Conservation (phyloP, 208 protist genomes). For the Novymonas esmeraldas region DNA sequence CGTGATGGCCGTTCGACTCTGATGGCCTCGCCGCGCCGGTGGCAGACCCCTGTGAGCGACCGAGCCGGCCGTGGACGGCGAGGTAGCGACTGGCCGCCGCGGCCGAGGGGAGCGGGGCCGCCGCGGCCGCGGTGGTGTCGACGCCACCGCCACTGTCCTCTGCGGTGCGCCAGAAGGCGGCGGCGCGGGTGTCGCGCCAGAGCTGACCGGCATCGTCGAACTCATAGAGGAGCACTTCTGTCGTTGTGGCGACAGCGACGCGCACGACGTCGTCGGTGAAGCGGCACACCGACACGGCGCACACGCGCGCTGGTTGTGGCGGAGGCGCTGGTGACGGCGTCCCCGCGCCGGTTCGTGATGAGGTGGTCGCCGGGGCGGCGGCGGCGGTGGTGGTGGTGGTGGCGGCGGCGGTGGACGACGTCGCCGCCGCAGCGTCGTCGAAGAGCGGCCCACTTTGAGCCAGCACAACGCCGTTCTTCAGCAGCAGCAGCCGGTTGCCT, state of each 20-base stretch:
- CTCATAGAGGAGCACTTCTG: conserved; percentile 48
- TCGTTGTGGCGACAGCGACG: conserved; percentile 49
- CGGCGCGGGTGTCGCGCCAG: conserved; percentile 27
- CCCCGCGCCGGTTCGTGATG: neutral
- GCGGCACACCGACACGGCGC: conserved; percentile 44
- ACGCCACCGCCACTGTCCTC: conserved; percentile 8
- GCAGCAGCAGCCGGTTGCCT: conserved; percentile 55
- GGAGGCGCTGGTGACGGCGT: neutral
- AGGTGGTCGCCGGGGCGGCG: neutral
- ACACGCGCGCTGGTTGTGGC: conserved; percentile 24
- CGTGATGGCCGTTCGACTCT: too few species aligned
- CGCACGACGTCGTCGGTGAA: conserved; percentile 48
- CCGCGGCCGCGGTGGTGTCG: neutral
- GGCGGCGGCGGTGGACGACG: neutral
- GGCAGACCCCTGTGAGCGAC: too few species aligned
- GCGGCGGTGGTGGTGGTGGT: neutral
- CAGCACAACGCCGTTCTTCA: conserved; percentile 50
- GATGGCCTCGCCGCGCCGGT: too few species aligned
- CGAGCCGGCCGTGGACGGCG: conserved; percentile 2
- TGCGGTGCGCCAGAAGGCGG: conserved; percentile 14
- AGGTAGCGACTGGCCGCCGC: neutral
- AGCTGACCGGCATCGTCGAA: conserved; percentile 46
- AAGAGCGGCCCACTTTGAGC: conserved; percentile 46
- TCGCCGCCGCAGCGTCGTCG: neutral
- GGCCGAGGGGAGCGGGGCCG: neutral